A percentile compares a stretch with the other conserved stretches of the same genome.
Conservation (phyloP, 192 early-diverging fungal species). For the Kickxella alabastrina region DNA sequence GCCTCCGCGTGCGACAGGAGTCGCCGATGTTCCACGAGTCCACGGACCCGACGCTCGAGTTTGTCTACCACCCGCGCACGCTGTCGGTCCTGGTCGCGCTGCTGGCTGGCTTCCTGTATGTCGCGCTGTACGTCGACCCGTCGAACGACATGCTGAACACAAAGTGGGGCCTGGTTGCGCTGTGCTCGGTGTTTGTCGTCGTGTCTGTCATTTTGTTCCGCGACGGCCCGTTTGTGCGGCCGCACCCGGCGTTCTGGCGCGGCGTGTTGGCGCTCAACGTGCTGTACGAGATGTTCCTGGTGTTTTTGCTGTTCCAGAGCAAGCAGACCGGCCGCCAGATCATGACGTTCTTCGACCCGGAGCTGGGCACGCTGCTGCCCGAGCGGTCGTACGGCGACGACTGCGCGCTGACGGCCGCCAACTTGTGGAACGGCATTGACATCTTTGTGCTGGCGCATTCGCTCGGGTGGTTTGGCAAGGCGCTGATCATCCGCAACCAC, state of each 20-base stretch:
- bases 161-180: conserved; percentile 42
- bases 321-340: conserved; percentile 79
- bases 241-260: conserved; percentile 92
- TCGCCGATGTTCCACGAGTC: conserved; percentile 49
- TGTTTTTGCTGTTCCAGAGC: conserved; percentile 91
- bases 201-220: conserved; percentile 87
- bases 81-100: conserved; percentile 34
- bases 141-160: conserved; percentile 51
- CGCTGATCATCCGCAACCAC: conserved; percentile 88
- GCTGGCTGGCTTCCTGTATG: conserved; percentile 45
- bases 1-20: conserved; percentile 3
- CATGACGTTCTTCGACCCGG: conserved; percentile 75
- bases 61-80: conserved; percentile 51
- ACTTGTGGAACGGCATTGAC: conserved; percentile 81
- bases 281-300: conserved; percentile 83
- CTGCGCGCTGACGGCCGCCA: conserved; percentile 75
- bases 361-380: conserved; percentile 75
- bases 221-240: conserved; percentile 91
- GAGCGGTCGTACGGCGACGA: conserved; percentile 89
- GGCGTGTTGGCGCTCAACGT: conserved; percentile 80
- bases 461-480: conserved; percentile 92
- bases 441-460: conserved; percentile 92
- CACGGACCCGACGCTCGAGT: conserved; percentile 44
- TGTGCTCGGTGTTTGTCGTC: conserved; percentile 63
- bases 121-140: conserved; percentile 41